Evolutionary conservation across 177 flowering plant genomes (phyloP).

Genomic region (Vitis hybrid): DNA sequence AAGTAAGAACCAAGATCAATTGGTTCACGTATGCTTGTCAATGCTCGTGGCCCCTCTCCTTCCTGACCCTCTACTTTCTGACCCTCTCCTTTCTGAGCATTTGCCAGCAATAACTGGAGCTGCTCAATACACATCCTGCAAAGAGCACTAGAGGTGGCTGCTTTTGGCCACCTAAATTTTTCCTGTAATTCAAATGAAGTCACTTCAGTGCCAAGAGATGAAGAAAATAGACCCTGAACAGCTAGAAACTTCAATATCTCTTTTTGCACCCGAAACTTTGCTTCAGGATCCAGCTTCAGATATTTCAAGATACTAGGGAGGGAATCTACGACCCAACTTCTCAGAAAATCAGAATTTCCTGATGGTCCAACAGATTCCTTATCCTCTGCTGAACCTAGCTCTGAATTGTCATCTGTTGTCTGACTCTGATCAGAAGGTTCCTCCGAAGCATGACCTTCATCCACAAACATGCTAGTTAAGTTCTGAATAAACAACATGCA

Average conservation of each 20-base stretch:
- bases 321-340: slow-evolving; percentile 83
- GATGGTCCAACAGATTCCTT: slow-evolving; percentile 48
- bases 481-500: slow-evolving; percentile 71
- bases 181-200: slow-evolving; percentile 93
- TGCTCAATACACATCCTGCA: slow-evolving; percentile 83
- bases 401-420: slow-evolving; percentile 92
- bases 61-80: slow-evolving; percentile 65
- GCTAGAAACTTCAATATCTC: slow-evolving; percentile 87
- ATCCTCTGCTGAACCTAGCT: slow-evolving; percentile 73
- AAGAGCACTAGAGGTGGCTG: slow-evolving; percentile 70
- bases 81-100: slow-evolving; percentile 76
- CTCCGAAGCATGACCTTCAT: slow-evolving; percentile 64
- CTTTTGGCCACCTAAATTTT: slow-evolving; percentile 91
- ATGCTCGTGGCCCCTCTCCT: slow-evolving; percentile 43
- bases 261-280: slow-evolving; percentile 64
- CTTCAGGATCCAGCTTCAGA: slow-evolving; percentile 63
- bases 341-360: slow-evolving; percentile 60
- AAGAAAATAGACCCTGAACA: slow-evolving; percentile 89
- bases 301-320: slow-evolving; percentile 68
- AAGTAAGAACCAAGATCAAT: slow-evolving; percentile 84
- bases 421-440: slow-evolving; percentile 97
- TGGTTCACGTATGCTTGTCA: slow-evolving; percentile 44
- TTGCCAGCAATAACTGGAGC: slow-evolving; percentile 70
- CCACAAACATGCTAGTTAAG: slow-evolving; percentile 74
- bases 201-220: slow-evolving; percentile 93